Conservation (phyloP, 306 rosid genomes). For the Trichosanthes cucumerina region DNA sequence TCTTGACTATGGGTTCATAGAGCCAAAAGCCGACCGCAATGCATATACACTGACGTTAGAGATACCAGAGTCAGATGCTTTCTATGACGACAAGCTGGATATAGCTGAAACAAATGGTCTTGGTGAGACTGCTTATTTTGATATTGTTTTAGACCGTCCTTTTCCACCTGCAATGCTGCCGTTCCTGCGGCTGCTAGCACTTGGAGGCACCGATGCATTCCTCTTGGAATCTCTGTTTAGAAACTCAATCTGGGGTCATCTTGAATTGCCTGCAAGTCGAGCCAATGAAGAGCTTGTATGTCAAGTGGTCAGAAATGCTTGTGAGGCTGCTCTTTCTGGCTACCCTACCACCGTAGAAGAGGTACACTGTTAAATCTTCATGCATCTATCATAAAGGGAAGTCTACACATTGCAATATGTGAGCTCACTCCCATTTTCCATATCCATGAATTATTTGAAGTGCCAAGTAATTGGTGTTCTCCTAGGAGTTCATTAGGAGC, state of each 20-base stretch:
- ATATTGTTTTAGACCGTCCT: conserved; percentile 43
- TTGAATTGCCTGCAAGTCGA: conserved; percentile 65
- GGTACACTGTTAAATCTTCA: conserved; percentile 27
- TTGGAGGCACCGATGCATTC: conserved; percentile 81
- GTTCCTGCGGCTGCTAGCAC: conserved; percentile 68
- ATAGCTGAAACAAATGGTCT: conserved; percentile 74
- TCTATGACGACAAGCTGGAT: conserved; percentile 75
- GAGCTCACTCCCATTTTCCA: background rate
- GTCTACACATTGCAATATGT: background rate
- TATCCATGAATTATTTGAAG: background rate
- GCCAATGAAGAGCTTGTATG: conserved; percentile 85
- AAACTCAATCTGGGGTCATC: conserved; percentile 67
- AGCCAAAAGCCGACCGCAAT: conserved; percentile 39
- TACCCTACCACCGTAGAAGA: conserved; percentile 80
- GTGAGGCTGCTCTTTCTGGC: conserved; percentile 65
- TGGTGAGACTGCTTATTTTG: conserved; percentile 60
- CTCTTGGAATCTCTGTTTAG: conserved; percentile 77
- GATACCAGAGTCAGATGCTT: conserved; percentile 72
- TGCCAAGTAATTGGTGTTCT: background rate
- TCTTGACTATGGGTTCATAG: conserved; percentile 85
- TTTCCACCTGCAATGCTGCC: conserved; percentile 64
- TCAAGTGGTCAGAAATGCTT: conserved; percentile 55
- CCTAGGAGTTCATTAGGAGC: background rate
- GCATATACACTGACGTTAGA: conserved; percentile 63
- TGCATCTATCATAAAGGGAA: background rate